Base-by-base conservation (phyloP, 495 filamentous ascomycete genomes). In the Talaromyces trachyspermus region DNA sequence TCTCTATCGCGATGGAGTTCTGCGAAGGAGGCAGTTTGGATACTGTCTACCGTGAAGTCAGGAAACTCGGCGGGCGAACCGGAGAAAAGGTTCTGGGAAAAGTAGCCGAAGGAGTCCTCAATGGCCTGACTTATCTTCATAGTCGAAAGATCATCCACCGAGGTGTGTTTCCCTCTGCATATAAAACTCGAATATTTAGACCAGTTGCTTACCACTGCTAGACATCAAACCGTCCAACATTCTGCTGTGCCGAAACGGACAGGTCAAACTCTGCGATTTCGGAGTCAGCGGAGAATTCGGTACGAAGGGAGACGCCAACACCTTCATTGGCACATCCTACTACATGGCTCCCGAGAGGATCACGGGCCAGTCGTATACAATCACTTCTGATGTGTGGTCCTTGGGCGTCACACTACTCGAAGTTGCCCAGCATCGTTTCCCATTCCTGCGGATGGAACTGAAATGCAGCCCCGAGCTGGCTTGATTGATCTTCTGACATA, bases 331-430 rank as follows among this genome's bases (percentile, higher is more conserved):
- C 19, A 98, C 92, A 26, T 94, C 88, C 15, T 97, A 97, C 65
- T 98, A 98, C 71, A 98, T 98, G 92, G 94, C 92, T 4, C 92
- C 92, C 0, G 92, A 98, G 63, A 84, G 92, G 37, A 98, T 98
- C 64, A 95, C 90, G 2, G 92, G 92, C 41, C 87, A 96, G 69
- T 87, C 83, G 12, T 98, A 98, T 64, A 98, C 94, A 45, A 98
- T 98, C 66, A 98, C 90, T 1, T 95, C 88, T 2, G 92, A 98
- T 57, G 92, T 98, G 45, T 98, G 92, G 92, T 95, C 88, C 11
- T 79, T 95, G 9, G 92, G 92, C 51, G 92, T 98, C 48, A 95
- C 94, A 2, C 70, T 98, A 37, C 81, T 98, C 30, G 92, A 98
- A 74, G 94, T 98, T 42, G 92, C 92, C 22, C 92, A 98, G 60